Conservation (phyloP, 768 basidiomycete species). For the Hortiboletus campestris region DNA sequence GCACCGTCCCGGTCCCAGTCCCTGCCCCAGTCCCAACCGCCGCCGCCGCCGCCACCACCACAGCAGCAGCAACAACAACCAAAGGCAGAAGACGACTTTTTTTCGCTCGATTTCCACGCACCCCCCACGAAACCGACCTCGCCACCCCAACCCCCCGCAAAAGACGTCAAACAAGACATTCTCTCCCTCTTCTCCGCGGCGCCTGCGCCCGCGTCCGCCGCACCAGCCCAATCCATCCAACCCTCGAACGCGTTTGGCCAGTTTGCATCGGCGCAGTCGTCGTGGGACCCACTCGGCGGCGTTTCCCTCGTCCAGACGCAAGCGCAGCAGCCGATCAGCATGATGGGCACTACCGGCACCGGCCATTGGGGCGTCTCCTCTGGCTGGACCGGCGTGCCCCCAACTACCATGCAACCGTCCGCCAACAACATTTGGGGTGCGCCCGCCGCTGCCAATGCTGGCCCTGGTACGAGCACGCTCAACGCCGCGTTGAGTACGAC, state of each 20-base stretch:
- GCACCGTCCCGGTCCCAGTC: background rate
- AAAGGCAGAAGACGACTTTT: constrained; percentile 61
- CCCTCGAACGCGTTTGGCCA: constrained; percentile 36
- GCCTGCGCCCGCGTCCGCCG: constrained; percentile 32
- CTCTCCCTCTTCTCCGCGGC: constrained; percentile 71
- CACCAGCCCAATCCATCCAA: constrained; percentile 25
- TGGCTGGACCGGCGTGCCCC: constrained; percentile 50
- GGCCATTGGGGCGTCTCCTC: constrained; percentile 68
- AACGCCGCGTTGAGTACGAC: constrained; percentile 37
- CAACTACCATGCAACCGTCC: constrained; percentile 24
- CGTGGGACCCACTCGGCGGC: constrained; percentile 26
- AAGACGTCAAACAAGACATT: constrained; percentile 83
- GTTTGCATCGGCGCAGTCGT: constrained; percentile 28
- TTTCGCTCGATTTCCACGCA: constrained; percentile 83
- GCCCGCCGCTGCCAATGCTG: background rate
- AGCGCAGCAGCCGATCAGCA: constrained; percentile 40
- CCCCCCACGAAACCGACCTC: constrained; percentile 36
- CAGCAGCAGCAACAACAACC: constrained; percentile 13
- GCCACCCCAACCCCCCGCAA: constrained; percentile 42
- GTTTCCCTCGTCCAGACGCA: constrained; percentile 6
- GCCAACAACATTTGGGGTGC: constrained; percentile 37
- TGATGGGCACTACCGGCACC: constrained; percentile 53
- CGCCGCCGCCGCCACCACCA: constrained; percentile 20
- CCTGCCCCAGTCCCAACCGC: constrained; percentile 14
- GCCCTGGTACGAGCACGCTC: constrained; percentile 2